Evolutionary conservation across 805 yeast genomes (phyloP), one percentile per base, ranked within the genome.

Genomic region (Starmerella asiatica): DNA sequence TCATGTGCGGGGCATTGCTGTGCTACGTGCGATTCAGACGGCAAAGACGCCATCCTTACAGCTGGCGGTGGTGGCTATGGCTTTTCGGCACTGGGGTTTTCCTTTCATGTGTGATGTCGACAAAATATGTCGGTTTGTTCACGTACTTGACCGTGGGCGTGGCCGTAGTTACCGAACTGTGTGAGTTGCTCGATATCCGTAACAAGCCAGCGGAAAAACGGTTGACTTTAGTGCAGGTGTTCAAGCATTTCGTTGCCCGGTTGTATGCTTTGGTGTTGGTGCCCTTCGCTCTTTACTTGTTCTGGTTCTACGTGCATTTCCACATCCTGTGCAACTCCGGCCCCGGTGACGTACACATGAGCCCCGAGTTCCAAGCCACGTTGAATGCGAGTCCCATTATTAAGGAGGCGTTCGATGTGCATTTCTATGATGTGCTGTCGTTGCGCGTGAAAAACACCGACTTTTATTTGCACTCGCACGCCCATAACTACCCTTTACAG

Each of bases 111-210:
- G 80, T 86, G 16, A 79, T 88, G 56, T 79, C 94, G 21, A 93
- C 85, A 42, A 91, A 91, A 63, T 84, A 86, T 94, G 97, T 91
- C 43, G 99, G 99, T 53, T 69, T 88, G 41, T 83, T 91, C 54
- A 82, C 83, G 45, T 88, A 93, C 42, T 60, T 84, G 15, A 64
- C 85, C 47, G 85, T 91, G 40, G 99, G 99, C 36, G 71, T 84
- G 46, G 83, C 88, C 62, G 85, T 95, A 18, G 67, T 82, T 29
- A 79, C 75, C 38, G 96, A 91, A 54, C 67, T 91, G 53, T 51
- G 39, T 31, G 20, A 35, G 15, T 39, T 51, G 23, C 34, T 43
- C 14, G 91, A 96, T 94, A 67, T 64, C 52, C 73, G 73, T 58
- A 72, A 84, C 52, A 93, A 86, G 48, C 88, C 81, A 36, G 20